These are phyloP conservation scores for Stagonosporopsis chrysanthemi DNA, from an alignment of 2,329 filamentous ascomycete genomes.

Conservation along the genomic window DNA sequence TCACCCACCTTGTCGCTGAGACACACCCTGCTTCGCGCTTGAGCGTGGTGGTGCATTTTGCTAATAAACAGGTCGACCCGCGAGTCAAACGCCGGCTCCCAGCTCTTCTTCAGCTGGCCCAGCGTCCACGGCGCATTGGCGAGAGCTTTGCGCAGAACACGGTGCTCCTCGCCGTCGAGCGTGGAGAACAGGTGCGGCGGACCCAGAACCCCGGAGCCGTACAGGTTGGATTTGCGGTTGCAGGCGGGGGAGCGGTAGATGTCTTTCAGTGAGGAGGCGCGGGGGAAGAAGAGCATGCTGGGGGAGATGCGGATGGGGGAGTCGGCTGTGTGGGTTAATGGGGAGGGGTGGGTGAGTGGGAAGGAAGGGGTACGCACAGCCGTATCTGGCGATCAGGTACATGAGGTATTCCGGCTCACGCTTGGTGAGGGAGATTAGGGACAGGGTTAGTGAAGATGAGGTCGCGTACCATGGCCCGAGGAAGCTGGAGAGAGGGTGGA, in stretches of 20 bases:
- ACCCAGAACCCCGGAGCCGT: constrained; percentile 48
- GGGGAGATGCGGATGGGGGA: constrained; percentile 51
- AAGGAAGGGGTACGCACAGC: constrained; percentile 26
- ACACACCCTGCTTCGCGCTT: constrained; percentile 33
- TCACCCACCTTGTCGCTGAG: constrained; percentile 51
- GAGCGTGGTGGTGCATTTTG: constrained; percentile 44
- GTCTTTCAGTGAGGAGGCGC: constrained; percentile 46
- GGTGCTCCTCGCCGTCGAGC: constrained; percentile 46
- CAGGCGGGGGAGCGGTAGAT: constrained; percentile 52
- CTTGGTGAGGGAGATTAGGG: constrained; percentile 36
- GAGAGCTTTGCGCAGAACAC: constrained; percentile 48
- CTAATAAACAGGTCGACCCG: constrained; percentile 44
- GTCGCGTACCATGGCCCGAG: constrained; percentile 53
- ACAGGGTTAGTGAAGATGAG: constrained; percentile 43
- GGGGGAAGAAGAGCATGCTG: constrained; percentile 49
- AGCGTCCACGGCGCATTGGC: constrained; percentile 50
- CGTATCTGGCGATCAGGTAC: constrained; percentile 40
- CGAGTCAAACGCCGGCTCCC: constrained; percentile 50
- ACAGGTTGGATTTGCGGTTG: constrained; percentile 48
- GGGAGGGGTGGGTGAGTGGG: not conserved
- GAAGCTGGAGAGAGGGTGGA: constrained; percentile 28
- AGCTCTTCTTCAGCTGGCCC: constrained; percentile 50
- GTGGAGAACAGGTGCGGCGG: constrained; percentile 48
- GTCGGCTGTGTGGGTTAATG: constrained; percentile 29
- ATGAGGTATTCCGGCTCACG: constrained; percentile 41